Evolutionary conservation across 768 basidiomycete genomes (phyloP).

Genomic region (Cystofilobasidium capitatum): DNA sequence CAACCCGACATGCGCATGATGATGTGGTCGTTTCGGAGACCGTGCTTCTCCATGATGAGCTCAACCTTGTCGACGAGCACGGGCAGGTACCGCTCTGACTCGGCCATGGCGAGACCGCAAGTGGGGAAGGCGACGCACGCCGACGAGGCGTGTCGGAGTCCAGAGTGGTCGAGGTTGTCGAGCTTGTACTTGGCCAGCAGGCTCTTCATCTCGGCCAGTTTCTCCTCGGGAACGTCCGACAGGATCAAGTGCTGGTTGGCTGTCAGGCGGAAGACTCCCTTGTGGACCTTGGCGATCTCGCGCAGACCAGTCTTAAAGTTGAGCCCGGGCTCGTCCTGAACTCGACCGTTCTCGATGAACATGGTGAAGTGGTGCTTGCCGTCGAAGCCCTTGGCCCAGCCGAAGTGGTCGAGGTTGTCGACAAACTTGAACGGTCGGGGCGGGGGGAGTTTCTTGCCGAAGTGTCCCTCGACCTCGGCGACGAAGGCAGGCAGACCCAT

Average conservation of each 20-base stretch:
- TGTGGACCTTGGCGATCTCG: conserved; percentile 89
- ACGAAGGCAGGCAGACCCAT: conserved; percentile 84
- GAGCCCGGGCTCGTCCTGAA: conserved; percentile 83
- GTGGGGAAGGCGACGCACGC: conserved; percentile 98
- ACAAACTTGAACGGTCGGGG: conserved; percentile 71
- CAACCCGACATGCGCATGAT: conserved; percentile 99
- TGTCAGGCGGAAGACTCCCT: conserved; percentile 85
- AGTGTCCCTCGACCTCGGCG: conserved; percentile 75
- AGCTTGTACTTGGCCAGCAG: conserved; percentile 76
- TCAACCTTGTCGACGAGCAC: conserved; percentile 89
- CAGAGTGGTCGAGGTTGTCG: conserved; percentile 72
- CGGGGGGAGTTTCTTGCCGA: conserved; percentile 67
- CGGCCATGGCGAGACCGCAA: conserved; percentile 74
- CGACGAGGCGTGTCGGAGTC: conserved; percentile 73
- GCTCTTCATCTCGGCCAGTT: conserved; percentile 65
- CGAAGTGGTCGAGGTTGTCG: conserved; percentile 84
- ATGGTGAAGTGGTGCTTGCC: conserved; percentile 83
- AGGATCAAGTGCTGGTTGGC: conserved; percentile 90
- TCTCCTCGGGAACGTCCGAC: conserved; percentile 64
- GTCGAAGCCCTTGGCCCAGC: conserved; percentile 80
- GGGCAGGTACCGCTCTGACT: conserved; percentile 77
- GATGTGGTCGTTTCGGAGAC: conserved; percentile 84
- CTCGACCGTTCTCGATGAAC: conserved; percentile 95
- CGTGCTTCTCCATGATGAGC: conserved; percentile 84
- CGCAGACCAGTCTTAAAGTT: conserved; percentile 86